Conservation (phyloP, 129 eudicot species). For the Calendula officinalis region DNA sequence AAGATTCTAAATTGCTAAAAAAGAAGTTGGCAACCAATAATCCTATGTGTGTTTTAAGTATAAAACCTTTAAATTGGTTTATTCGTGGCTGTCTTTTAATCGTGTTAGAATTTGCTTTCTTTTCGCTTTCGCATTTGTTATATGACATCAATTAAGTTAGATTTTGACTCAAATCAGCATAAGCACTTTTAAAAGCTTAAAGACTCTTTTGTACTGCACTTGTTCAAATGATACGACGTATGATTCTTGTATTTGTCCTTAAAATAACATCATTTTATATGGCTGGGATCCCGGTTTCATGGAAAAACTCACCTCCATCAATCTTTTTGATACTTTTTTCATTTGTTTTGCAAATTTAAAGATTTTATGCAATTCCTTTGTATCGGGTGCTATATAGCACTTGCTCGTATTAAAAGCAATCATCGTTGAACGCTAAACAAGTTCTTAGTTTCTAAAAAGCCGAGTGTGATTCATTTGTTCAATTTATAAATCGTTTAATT, state of each 20-base stretch:
- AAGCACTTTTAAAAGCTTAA: constrained; percentile 27
- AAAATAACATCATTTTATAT: constrained; percentile 17
- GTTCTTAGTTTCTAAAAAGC: constrained; percentile 13
- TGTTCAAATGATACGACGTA: constrained; percentile 22
- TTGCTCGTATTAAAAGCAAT: constrained; percentile 11
- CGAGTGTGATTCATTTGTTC: constrained; percentile 4
- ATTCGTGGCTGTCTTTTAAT: constrained; percentile 1
- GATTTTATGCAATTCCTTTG: constrained; percentile 2
- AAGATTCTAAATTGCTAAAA: constrained; percentile 16
- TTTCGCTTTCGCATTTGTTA: no score
- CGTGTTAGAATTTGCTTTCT: constrained; percentile 32
- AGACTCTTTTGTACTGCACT: constrained; percentile 12
- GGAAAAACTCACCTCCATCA: constrained; percentile 16
- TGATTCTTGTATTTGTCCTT: constrained; percentile 43
- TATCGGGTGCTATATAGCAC: constrained; percentile 29
- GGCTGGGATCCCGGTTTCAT: constrained; percentile 31
- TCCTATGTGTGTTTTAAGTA: constrained; percentile 24
- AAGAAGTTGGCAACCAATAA: constrained; percentile 28
- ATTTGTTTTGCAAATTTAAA: constrained; percentile 14
- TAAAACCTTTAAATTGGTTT: background rate
- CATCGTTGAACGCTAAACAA: constrained; percentile 1
- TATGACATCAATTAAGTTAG: no score
- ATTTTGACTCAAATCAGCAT: constrained; percentile 34
- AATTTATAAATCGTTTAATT: background rate
- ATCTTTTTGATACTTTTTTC: constrained; percentile 15